Conservation (phyloP, 352 stramenopile genomes). For the Pythium volutum region DNA sequence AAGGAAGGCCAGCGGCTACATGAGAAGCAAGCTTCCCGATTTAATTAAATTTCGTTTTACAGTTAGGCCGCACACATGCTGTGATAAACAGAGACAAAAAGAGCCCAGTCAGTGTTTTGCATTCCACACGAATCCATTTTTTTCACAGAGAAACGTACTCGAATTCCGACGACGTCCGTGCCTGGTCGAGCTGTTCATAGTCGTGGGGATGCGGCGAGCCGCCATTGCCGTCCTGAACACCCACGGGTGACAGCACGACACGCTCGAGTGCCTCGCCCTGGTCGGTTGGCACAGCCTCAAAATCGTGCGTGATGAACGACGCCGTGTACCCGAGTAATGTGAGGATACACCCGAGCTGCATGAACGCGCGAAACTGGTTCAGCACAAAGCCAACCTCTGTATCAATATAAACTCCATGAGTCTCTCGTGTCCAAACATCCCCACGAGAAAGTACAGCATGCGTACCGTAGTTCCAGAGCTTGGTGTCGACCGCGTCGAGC, state of each 20-base stretch:
- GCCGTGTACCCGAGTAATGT: not conserved
- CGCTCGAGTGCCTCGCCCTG: too few species aligned
- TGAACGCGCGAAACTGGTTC: not conserved
- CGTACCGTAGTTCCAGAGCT: slow-evolving; percentile 68
- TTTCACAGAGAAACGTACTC: too few species aligned
- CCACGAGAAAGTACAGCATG: not conserved
- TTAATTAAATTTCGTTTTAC: too few species aligned
- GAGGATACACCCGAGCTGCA: not conserved
- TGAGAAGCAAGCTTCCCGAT: too few species aligned
- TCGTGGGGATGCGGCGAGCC: not conserved
- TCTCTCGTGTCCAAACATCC: too few species aligned
- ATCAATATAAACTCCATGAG: not conserved
- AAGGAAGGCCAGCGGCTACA: too few species aligned
- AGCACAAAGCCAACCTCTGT: not conserved
- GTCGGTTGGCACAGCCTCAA: not conserved
- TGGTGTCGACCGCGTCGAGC: slow-evolving; percentile 56
- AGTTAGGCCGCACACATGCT: too few species aligned
- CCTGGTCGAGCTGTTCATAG: not conserved
- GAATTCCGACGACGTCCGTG: not conserved
- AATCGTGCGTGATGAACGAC: not conserved
- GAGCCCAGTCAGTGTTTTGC: too few species aligned
- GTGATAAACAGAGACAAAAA: too few species aligned
- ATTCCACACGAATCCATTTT: too few species aligned
- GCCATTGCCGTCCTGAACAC: not conserved
- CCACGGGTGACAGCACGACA: too few species aligned